A percentile compares a stretch with the other conserved stretches of the same genome.
Conservation (phyloP, 2,329 filamentous ascomycete genomes). For the Sclerotinia spermophila region DNA sequence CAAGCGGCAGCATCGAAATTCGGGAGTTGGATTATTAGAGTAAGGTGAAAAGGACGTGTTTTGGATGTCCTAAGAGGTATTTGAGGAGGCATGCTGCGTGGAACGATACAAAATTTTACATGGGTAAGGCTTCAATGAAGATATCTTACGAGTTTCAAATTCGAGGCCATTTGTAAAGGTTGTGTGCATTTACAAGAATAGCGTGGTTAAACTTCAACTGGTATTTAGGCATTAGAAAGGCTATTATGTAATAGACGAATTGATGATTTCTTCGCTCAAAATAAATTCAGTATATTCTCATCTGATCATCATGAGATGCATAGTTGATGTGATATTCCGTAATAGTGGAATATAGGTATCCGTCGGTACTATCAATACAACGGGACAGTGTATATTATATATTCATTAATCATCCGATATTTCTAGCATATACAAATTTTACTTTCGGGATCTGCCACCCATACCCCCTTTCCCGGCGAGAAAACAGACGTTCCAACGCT, state of each 20-base stretch:
- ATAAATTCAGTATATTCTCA: not conserved
- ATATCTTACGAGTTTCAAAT: not conserved
- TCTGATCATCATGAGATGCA: not conserved
- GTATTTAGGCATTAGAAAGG: not conserved
- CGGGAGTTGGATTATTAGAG: not conserved
- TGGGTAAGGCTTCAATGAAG: no score
- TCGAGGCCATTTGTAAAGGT: not conserved
- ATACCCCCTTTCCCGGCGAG: not conserved
- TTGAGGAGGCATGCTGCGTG: not conserved
- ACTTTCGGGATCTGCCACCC: slow-evolving; percentile 4
- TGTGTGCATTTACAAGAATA: not conserved
- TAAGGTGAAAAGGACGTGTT: no score
- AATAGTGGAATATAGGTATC: not conserved
- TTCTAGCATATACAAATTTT: slow-evolving; percentile 14
- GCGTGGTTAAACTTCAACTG: not conserved
- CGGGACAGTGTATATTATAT: not conserved
- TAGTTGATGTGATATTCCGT: not conserved
- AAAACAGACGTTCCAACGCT: not conserved
- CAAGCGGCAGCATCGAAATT: not conserved
- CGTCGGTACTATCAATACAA: not conserved
- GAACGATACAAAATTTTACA: no score
- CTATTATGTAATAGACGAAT: no score
- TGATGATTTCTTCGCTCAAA: not conserved
- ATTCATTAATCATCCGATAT: not conserved
- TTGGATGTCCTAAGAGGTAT: not conserved